phyloP scores from a whole-genome alignment of 495 filamentous ascomycete species.

The Neurospora sp. region DNA sequence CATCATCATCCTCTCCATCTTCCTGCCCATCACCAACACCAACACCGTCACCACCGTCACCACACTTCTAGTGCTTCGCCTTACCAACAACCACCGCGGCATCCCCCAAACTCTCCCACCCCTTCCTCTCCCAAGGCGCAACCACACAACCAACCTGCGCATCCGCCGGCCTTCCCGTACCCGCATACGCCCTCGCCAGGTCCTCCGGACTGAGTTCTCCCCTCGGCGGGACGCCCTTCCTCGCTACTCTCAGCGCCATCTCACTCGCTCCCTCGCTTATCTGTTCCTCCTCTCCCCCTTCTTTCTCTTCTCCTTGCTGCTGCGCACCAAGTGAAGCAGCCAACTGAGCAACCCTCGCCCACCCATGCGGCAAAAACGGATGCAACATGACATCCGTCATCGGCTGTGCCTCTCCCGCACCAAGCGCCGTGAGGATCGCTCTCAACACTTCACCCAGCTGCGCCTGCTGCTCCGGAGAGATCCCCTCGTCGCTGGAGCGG shows the following conservation, averaged over 20 bases:
- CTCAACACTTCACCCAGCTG: slow-evolving; percentile 37
- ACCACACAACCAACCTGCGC: slow-evolving; percentile 62
- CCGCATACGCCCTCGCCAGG: slow-evolving; percentile 65
- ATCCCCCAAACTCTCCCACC: slow-evolving; percentile 46
- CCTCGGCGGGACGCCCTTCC: slow-evolving; percentile 57
- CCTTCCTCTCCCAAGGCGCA: slow-evolving; percentile 62
- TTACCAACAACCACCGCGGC: slow-evolving; percentile 10
- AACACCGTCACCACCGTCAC: too few species aligned
- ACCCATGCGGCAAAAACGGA: slow-evolving; percentile 65
- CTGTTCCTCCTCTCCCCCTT: slow-evolving; percentile 21
- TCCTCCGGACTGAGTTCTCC: slow-evolving; percentile 58
- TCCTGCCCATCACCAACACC: background rate
- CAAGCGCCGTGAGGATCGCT: slow-evolving; percentile 29
- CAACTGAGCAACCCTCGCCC: slow-evolving; percentile 55
- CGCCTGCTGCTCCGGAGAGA: slow-evolving; percentile 34
- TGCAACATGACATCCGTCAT: slow-evolving; percentile 65
- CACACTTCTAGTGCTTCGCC: background rate
- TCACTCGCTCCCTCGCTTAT: slow-evolving; percentile 49
- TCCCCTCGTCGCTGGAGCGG: slow-evolving; percentile 46
- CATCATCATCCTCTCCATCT: too few species aligned
- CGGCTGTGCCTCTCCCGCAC: slow-evolving; percentile 38
- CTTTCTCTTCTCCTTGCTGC: slow-evolving; percentile 22
- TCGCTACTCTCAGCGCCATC: slow-evolving; percentile 74
- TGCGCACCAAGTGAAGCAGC: too few species aligned
- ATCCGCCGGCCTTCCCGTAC: slow-evolving; percentile 59